Evolutionary conservation across 768 basidiomycete genomes (phyloP).

Genomic region (Psilocybe cubensis): DNA sequence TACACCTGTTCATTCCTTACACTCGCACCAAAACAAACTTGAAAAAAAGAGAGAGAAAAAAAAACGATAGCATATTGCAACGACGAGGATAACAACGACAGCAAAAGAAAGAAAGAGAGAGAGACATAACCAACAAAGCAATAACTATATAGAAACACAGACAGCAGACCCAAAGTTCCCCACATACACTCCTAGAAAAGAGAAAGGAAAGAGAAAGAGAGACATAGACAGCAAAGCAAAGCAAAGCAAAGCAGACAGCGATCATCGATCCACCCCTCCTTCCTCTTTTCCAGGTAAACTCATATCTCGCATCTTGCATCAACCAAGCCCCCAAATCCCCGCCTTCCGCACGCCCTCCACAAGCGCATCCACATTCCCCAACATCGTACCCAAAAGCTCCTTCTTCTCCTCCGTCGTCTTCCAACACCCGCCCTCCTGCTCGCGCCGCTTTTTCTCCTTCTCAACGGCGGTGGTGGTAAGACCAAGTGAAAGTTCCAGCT

Average conservation of each 20-base stretch:
- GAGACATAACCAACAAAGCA: no score
- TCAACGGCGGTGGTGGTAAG: no score
- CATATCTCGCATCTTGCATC: neutral
- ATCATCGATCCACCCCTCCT: neutral
- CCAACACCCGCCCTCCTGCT: constrained; percentile 26
- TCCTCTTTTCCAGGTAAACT: neutral
- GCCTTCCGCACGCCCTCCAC: constrained; percentile 87
- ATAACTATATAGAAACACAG: neutral
- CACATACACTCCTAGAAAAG: neutral
- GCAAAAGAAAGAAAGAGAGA: neutral
- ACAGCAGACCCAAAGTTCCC: neutral
- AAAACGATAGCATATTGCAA: constrained; percentile 7
- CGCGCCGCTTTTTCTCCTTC: neutral
- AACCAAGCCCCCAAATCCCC: constrained; percentile 81
- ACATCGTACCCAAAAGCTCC: constrained; percentile 74
- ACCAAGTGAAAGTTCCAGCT: no score
- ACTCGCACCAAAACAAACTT: neutral
- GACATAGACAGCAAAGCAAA: no score
- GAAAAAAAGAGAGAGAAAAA: neutral
- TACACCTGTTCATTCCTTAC: neutral
- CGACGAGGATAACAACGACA: constrained; percentile 10
- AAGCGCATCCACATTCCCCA: constrained; percentile 91
- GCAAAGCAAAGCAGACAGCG: no score
- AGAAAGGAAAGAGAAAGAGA: constrained; percentile 1
- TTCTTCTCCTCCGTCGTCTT: constrained; percentile 85